Evolutionary conservation across 129 eudicot species (phyloP).

Genomic region (Glebionis coronaria): DNA sequence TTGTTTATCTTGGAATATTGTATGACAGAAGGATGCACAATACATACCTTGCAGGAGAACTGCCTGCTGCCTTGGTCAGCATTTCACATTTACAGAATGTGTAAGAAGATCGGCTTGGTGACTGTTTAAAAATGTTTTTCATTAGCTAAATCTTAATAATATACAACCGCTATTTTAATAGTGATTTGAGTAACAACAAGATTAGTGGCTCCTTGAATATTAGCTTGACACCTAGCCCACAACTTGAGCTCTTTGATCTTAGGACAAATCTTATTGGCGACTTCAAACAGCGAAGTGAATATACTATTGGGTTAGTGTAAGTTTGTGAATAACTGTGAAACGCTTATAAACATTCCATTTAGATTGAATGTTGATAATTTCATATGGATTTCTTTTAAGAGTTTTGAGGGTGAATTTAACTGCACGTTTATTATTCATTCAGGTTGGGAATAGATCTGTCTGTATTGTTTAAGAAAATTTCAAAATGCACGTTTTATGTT

Average conservation of each 20-base stretch:
- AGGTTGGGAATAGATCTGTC: too few relatives aligned
- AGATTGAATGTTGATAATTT: too few relatives aligned
- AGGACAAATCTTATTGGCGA: conserved; percentile 34
- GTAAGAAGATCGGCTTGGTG: conserved; percentile 29
- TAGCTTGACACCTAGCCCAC: conserved; percentile 42
- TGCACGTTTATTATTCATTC: too few relatives aligned
- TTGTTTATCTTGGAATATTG: not conserved
- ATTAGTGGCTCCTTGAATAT: conserved; percentile 53
- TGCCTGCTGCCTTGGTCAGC: conserved; percentile 49
- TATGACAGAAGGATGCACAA: conserved; percentile 39
- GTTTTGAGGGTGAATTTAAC: too few relatives aligned
- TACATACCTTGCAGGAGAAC: conserved; percentile 55
- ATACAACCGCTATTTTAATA: not conserved
- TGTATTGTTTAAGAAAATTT: too few relatives aligned
- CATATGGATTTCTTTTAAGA: too few relatives aligned
- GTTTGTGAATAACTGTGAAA: not conserved
- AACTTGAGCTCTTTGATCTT: conserved; percentile 64
- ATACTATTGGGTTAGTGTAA: conserved; percentile 1
- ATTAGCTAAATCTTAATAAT: conserved; percentile 28
- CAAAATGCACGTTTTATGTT: too few relatives aligned
- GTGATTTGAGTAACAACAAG: conserved; percentile 47
- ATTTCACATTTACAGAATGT: conserved; percentile 57
- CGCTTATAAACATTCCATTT: too few relatives aligned
- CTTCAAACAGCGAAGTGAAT: conserved; percentile 9
- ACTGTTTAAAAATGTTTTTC: not conserved